These are phyloP conservation scores for Trypanosomatidae sp. DNA, from an alignment of 208 protist genomes.

Conservation along the genomic window DNA sequence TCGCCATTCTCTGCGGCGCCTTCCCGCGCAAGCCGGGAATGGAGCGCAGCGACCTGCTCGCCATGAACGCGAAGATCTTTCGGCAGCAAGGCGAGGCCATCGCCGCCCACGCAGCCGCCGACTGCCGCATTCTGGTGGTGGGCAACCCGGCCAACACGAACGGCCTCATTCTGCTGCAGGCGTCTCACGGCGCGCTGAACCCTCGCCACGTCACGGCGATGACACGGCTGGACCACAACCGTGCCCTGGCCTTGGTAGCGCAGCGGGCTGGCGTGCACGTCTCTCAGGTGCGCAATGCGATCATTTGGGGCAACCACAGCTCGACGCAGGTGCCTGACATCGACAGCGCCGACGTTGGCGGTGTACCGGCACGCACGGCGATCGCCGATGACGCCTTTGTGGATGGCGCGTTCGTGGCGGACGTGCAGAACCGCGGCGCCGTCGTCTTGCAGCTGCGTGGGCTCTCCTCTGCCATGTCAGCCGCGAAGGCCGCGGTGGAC, in stretches of 20 bases:
- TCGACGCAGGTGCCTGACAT: constrained; percentile 93
- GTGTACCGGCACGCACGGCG: constrained; percentile 39
- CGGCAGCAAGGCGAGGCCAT: constrained; percentile 90
- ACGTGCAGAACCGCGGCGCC: constrained; percentile 91
- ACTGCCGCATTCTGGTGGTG: constrained; percentile 91
- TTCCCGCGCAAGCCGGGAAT: constrained; percentile 93
- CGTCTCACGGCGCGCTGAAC: constrained; percentile 62
- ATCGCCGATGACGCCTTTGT: constrained; percentile 79
- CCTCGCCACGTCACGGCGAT: constrained; percentile 94
- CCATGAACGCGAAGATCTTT: constrained; percentile 96
- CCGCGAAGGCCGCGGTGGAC: constrained; percentile 78
- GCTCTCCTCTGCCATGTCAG: constrained; percentile 93
- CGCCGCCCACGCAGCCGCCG: constrained; percentile 75
- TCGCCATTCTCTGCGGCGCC: constrained; percentile 86
- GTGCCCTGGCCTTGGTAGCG: constrained; percentile 86
- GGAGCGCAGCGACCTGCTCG: constrained; percentile 96
- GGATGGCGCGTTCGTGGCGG: constrained; percentile 74
- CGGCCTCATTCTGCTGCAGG: constrained; percentile 89
- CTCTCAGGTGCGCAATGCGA: constrained; percentile 83
- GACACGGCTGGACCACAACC: constrained; percentile 98
- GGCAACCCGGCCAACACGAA: constrained; percentile 99
- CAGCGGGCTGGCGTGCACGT: constrained; percentile 60
- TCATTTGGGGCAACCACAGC: constrained; percentile 98
- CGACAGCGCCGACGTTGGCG: constrained; percentile 66
- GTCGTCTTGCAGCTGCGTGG: constrained; percentile 90